These are phyloP conservation scores for Geranomyces michiganensis DNA, from an alignment of 192 early-diverging fungal genomes.

Conservation along the genomic window DNA sequence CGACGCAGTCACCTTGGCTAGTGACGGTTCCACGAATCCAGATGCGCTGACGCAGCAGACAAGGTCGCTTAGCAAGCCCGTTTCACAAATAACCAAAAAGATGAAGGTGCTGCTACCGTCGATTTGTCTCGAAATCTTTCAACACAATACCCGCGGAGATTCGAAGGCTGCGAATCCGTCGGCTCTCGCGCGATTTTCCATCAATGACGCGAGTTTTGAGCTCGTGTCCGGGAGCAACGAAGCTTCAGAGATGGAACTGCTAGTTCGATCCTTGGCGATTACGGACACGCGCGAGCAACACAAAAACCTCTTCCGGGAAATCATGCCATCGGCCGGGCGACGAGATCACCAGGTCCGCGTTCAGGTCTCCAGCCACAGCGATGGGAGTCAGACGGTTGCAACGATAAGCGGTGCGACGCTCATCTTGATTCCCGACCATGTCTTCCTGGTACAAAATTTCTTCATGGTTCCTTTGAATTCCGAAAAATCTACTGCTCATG, in stretches of 20 bases:
- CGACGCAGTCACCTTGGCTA: background rate
- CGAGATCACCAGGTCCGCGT: conserved; percentile 66
- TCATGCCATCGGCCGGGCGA: conserved; percentile 70
- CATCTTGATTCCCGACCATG: conserved; percentile 84
- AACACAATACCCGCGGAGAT: conserved; percentile 48
- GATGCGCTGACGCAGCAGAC: background rate
- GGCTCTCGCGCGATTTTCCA: conserved; percentile 21
- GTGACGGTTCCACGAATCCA: background rate
- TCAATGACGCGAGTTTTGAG: conserved; percentile 11
- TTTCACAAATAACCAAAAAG: conserved; percentile 27
- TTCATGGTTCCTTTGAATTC: conserved; percentile 46
- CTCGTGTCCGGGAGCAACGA: background rate
- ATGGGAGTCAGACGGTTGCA: conserved; percentile 60
- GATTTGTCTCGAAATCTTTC: conserved; percentile 81
- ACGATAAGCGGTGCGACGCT: conserved; percentile 83
- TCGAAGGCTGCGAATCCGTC: background rate
- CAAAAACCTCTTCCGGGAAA: conserved; percentile 79
- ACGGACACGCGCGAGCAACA: conserved; percentile 79
- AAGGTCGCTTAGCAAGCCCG: background rate
- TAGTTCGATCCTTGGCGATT: conserved; percentile 71
- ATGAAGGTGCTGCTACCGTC: conserved; percentile 68
- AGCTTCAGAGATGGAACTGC: conserved; percentile 68
- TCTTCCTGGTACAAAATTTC: conserved; percentile 77
- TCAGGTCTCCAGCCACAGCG: conserved; percentile 37
- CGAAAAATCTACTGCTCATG: background rate